Conservation (phyloP, 805 yeast genomes). For the Wickerhamiella parazyma region DNA sequence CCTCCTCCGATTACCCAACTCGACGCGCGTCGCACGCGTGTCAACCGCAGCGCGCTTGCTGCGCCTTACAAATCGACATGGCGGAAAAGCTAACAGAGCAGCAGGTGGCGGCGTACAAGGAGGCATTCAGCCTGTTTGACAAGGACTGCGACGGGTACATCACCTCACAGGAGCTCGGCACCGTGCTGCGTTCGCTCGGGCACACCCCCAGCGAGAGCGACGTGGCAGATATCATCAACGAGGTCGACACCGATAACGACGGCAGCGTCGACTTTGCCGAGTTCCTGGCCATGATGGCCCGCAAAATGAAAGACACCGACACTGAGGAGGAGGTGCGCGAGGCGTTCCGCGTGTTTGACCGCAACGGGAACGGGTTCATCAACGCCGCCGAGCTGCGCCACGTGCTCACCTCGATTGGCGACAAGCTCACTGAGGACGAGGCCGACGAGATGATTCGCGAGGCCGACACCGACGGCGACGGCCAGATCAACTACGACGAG, state of each 20-base stretch:
- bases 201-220: conserved; percentile 95
- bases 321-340: conserved; percentile 94
- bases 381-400: conserved; percentile 94
- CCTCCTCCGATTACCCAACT: too few species aligned
- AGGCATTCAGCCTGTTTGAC: conserved; percentile 94
- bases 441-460: conserved; percentile 95
- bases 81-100: conserved; percentile 85
- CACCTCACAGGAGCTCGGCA: conserved; percentile 89
- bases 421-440: conserved; percentile 89
- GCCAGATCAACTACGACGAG: conserved; percentile 93
- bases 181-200: conserved; percentile 98
- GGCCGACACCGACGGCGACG: conserved; percentile 83
- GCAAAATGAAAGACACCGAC: conserved; percentile 92
- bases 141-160: conserved; percentile 92
- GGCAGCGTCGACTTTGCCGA: conserved; percentile 76
- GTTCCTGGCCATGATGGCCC: conserved; percentile 73
- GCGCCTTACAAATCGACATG: conserved; percentile 21
- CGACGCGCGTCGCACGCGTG: too few species aligned
- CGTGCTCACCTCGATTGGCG: conserved; percentile 95
- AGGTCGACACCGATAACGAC: conserved; percentile 90
- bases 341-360: conserved; percentile 95
- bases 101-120: conserved; percentile 93
- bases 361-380: conserved; percentile 88
- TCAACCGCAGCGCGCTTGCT: neutral
- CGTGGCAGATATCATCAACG: conserved; percentile 92